Evolutionary conservation across 2,329 filamentous ascomycete species (phyloP), one percentile per base, ranked within the genome.

Genomic region (Claviceps maximensis): DNA sequence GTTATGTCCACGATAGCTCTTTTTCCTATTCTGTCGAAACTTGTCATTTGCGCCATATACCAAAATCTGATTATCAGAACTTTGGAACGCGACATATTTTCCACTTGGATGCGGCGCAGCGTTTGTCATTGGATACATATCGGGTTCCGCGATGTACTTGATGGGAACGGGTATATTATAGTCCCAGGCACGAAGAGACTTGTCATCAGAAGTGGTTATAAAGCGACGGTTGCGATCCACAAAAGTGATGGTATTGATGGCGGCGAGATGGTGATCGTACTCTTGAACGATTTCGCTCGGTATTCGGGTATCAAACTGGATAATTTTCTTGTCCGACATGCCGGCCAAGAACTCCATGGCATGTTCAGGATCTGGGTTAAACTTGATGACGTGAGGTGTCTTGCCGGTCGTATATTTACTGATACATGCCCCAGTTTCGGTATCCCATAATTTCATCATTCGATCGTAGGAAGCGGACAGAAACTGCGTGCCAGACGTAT

Each of bases 251-350:
- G 93, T 97, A 72, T 98, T 98, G 74, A 98, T 85, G 25, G 93
- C 89, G n/a, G 89, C 93, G 57, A 98, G 74, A 67, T 98, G 93
- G 69, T 98, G 93, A 65, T 98, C 91, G 71, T 98, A 98, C 73
- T 97, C 93, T 65, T 98, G 94, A 13, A 95, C 87, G 54, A 93
- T 78, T 62, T 94, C 83, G 59, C 81, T 82, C 56, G 75, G 71
- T 7, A 84, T 83, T 29, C 94, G 81, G 2, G 84, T 90, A 69
- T 98, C 93, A 69, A 94, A 98, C 65, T 98, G 93, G 44, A 98
- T 79, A 60, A 98, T 98, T 75, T 96, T 96, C 76, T 98, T 98
- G 70, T 98, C 91, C 40, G 88, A 93, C 88, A 97, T 94, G 62
- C 93, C 93, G 1, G 89, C 90, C 53, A 98, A 71, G 69, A 98